Conservation (phyloP, 23 red algal genomes). For the Gracilaria gracilis region DNA sequence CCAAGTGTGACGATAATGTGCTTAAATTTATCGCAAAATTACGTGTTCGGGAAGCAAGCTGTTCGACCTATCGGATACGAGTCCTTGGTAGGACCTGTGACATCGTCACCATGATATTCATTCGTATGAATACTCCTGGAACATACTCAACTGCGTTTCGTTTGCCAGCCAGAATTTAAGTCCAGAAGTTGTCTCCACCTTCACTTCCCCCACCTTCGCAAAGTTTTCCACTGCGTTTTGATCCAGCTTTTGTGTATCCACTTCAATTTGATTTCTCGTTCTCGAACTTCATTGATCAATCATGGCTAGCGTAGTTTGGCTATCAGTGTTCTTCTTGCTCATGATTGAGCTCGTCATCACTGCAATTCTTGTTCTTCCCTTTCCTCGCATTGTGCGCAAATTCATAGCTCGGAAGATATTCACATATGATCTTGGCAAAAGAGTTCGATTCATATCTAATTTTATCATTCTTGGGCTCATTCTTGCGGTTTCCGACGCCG, state of each 20-base stretch:
- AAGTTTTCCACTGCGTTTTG: no score
- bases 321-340: slow-evolving; percentile 75
- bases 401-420: slow-evolving; percentile 76
- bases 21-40: neutral
- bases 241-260: no score
- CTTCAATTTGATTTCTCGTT: neutral
- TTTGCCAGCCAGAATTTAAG: no score
- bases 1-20: no score
- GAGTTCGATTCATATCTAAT: slow-evolving; percentile 69
- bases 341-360: slow-evolving; percentile 78
- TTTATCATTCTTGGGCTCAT: slow-evolving; percentile 71
- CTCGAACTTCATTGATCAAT: neutral
- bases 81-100: no score
- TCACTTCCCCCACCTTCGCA: no score
- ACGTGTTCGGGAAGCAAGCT: neutral
- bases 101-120: no score
- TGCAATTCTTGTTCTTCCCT: slow-evolving; percentile 63
- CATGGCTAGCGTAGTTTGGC: slow-evolving; percentile 76
- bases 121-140: no score
- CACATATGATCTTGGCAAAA: slow-evolving; percentile 63
- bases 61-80: no score
- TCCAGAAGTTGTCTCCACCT: no score
- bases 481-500: slow-evolving; percentile 64
- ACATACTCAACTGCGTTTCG: no score
- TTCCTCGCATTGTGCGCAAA: slow-evolving; percentile 69